Conservation (phyloP, 1,139 yeast genomes). For the Spathaspora sp. region DNA sequence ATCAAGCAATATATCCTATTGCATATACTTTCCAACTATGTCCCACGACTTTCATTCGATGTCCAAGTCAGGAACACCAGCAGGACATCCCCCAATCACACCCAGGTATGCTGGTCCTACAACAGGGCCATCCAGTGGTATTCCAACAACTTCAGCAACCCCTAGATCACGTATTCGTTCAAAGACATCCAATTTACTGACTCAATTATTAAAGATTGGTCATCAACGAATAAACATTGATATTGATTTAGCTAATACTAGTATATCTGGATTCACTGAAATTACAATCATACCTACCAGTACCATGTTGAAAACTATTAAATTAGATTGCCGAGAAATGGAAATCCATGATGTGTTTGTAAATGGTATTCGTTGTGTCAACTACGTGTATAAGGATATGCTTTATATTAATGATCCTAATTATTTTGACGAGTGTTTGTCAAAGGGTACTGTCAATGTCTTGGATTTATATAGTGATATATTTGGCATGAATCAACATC, state of each 20-base stretch:
- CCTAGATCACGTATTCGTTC: constrained; percentile 1
- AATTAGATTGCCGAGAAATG: constrained; percentile 82
- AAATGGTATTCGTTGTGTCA: constrained; percentile 41
- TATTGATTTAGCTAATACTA: constrained; percentile 56
- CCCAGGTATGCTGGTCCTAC: neutral
- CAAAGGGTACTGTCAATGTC: constrained; percentile 27
- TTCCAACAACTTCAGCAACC: neutral
- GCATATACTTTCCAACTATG: neutral
- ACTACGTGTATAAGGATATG: constrained; percentile 40
- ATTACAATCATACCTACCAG: constrained; percentile 74
- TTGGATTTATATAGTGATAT: constrained; percentile 46
- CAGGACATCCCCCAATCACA: constrained; percentile 5
- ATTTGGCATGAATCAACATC: constrained; percentile 57
- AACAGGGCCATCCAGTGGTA: neutral
- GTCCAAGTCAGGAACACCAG: constrained; percentile 10
- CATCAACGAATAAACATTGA: constrained; percentile 71
- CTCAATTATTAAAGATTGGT: constrained; percentile 53
- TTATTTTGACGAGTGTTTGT: constrained; percentile 23
- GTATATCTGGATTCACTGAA: constrained; percentile 75
- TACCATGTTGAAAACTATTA: constrained; percentile 54
- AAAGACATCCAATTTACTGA: constrained; percentile 23
- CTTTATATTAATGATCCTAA: constrained; percentile 39
- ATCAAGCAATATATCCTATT: neutral
- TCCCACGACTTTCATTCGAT: constrained; percentile 5
- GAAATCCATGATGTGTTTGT: constrained; percentile 61